These are phyloP conservation scores for Acacia pycnantha DNA, from an alignment of 331 rosid genomes.

Conservation along the genomic window DNA sequence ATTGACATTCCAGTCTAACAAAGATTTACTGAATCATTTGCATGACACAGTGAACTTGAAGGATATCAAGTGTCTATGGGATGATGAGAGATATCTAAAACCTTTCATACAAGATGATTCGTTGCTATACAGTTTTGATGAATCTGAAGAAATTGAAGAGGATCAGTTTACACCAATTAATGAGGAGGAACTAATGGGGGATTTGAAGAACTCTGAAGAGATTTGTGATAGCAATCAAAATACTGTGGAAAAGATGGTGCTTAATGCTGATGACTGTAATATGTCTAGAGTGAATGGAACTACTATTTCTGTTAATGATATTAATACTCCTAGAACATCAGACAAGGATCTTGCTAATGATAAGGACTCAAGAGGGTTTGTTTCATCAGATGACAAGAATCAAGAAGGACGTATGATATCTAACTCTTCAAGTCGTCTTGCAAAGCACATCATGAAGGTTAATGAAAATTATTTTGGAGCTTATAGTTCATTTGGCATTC, in stretches of 20 bases:
- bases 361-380: slow-evolving; percentile 31
- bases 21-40: slow-evolving; percentile 64
- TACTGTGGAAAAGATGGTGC: slow-evolving; percentile 27
- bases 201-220: slow-evolving; percentile 47
- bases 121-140: slow-evolving; percentile 74
- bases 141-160: slow-evolving; percentile 68
- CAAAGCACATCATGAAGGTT: slow-evolving; percentile 60
- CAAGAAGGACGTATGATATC: slow-evolving; percentile 32
- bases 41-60: slow-evolving; percentile 50
- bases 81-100: slow-evolving; percentile 61
- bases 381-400: slow-evolving; percentile 34
- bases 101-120: slow-evolving; percentile 79
- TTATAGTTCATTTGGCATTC: slow-evolving; percentile 91
- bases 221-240: slow-evolving; percentile 28
- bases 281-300: slow-evolving; percentile 26
- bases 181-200: slow-evolving; percentile 49
- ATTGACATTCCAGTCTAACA: slow-evolving; percentile 44
- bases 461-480: slow-evolving; percentile 87
- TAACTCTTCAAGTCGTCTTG: slow-evolving; percentile 41
- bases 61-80: slow-evolving; percentile 54
- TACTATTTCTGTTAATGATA: slow-evolving; percentile 35
- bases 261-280: slow-evolving; percentile 16
- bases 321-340: slow-evolving; percentile 38
- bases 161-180: slow-evolving; percentile 36
- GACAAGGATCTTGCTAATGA: slow-evolving; percentile 35